Percentiles rank a stretch among this genome's conserved stretches.
phyloP scores from a whole-genome alignment of 2,329 filamentous ascomycete genomes.

The Metarhizium brunneum region DNA sequence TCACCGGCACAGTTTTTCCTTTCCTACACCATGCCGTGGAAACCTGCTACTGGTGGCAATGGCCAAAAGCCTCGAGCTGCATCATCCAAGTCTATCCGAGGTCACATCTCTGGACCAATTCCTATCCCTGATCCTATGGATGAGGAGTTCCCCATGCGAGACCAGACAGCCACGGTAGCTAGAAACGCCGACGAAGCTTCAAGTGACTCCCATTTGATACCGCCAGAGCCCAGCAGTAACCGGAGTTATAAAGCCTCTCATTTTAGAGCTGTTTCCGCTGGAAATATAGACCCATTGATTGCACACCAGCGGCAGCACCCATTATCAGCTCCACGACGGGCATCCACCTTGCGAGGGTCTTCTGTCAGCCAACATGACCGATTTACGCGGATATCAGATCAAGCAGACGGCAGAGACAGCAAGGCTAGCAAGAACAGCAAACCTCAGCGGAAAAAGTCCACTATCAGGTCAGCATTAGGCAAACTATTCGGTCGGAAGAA shows the following conservation, averaged over 20 bases:
- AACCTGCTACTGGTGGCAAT: slow-evolving; percentile 28
- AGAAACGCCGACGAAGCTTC: slow-evolving; percentile 15
- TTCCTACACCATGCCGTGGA: slow-evolving; percentile 29
- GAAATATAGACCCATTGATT: neutral
- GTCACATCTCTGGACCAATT: slow-evolving; percentile 53
- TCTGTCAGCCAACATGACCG: slow-evolving; percentile 4
- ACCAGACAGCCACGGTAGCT: slow-evolving; percentile 25
- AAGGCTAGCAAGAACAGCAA: neutral
- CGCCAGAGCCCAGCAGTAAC: neutral
- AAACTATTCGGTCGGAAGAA: slow-evolving; percentile 51
- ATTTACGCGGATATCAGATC: slow-evolving; percentile 7
- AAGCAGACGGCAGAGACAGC: slow-evolving; percentile 7
- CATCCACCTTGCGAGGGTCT: neutral
- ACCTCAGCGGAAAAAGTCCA: slow-evolving; percentile 48
- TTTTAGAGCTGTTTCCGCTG: neutral
- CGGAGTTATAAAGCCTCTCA: neutral
- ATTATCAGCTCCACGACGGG: neutral
- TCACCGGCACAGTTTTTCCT: neutral
- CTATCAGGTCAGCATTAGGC: slow-evolving; percentile 44
- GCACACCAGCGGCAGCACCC: neutral
- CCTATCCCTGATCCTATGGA: slow-evolving; percentile 39
- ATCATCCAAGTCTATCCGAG: slow-evolving; percentile 42
- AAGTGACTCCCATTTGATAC: neutral
- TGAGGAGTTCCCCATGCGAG: slow-evolving; percentile 45
- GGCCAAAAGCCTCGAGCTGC: slow-evolving; percentile 15